Evolutionary conservation across 306 rosid species (phyloP), one percentile per base, ranked within the genome.

Genomic region (Amphicarpaea edgeworthii): DNA sequence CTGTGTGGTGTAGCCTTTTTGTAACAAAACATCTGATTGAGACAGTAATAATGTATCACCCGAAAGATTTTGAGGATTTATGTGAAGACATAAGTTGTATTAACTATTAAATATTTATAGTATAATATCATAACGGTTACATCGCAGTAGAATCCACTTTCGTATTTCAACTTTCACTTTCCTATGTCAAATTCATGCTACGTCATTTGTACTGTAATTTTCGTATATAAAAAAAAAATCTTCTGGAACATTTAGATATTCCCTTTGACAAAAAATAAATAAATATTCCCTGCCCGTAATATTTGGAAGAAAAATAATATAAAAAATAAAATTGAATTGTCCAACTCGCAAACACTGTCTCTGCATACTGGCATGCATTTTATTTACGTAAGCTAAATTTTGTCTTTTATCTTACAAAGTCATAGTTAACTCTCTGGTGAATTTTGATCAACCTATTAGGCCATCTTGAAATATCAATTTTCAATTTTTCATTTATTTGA

Each of bases 401-500:
- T 55, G 37, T 55, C 37, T 55, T 55, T 55, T 55, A 55, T 55
- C 37, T 57, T 12, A 57, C 0, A 24, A 57, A 62, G 1, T 17
- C 3, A 62, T n/a, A 38, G 6, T 50, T 3, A 64, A 12, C 28
- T 38, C 4, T 37, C 6, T 28, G 61, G 61, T 77, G 57, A 77
- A 58, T 77, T 70, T 49, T 37, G 7, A 8, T 57, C 17, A 57
- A 57, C 1, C 30, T 54, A 47, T 9, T 47, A 47, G 19, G 20
- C 8, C 23, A 55, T 45, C 19, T 62, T 77, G 51, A 77, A 67
- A 69, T 68, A 0, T 37, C 30, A 21, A n/a, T n/a, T n/a, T n/a
- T n/a, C n/a, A n/a, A n/a, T n/a, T n/a, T n/a, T n/a, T n/a, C n/a
- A n/a, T 49, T 21, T 37, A 58, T 59, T 37, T 45, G 23, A 46